Evolutionary conservation across 305 asterid species (phyloP), one percentile per base, ranked within the genome.

Genomic region (Withania somnifera): DNA sequence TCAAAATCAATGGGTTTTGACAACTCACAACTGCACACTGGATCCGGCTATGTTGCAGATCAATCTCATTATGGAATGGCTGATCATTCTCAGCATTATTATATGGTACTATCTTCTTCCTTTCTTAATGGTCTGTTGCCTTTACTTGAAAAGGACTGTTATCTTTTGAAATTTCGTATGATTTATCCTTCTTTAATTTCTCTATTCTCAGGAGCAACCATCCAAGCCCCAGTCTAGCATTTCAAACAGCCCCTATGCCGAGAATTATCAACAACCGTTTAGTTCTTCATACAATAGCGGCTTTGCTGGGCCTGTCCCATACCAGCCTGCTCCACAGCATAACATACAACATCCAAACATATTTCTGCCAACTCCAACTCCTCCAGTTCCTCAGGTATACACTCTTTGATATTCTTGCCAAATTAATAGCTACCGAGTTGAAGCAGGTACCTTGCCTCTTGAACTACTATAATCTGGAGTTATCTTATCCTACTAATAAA

Each of bases 341-440:
- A 88, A 84, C 73, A 53, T 78, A 13, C 91, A 60, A 66, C 97
- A 85, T 77, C 97, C 95, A 24, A 81, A 84, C 83, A 93, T 94
- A 32, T 97, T 97, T 84, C 87, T 97, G 83, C 99, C 99, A 82
- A 86, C 97, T 83, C 93, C 92, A 60, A 88, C 87, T 78, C 75
- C 91, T 81, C 91, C 89, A 84, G 85, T 90, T 82, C 90, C 92
- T 61, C 83, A 79, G 94, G 98, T 93, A 90, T 47, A 63, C 10
- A 80, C 45, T 45, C 26, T 73, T 73, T 17, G 26, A 40, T 47
- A 5, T 24, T 22, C 32, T 71, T 22, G 36, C 57, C 61, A 73
- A 17, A 73, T 26, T 73, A 47, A 15, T 50, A 26, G 79, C 61
- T 47, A 26, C 40, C 15, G 42, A 47, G 60, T 73, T 73, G 60